These are phyloP conservation scores for Acanthamoeba sp. DNA, from an alignment of 208 protist genomes.

Conservation along the genomic window DNA sequence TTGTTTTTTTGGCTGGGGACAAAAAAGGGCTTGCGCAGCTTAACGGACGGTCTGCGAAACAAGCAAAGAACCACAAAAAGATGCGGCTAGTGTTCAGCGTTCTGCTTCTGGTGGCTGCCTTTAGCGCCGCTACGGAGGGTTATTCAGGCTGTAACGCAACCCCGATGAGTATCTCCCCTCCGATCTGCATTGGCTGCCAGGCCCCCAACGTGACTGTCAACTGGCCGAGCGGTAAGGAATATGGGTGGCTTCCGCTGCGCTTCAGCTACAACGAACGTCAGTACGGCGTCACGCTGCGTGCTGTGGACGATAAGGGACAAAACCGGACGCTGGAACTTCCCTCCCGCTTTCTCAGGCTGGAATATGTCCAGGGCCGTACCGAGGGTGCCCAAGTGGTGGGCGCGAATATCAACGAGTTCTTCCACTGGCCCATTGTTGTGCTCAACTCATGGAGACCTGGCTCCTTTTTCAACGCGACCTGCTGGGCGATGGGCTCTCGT, in stretches of 20 bases:
- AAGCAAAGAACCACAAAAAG: too few relatives aligned
- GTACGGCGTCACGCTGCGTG: neutral
- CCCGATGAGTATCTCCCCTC: too few relatives aligned
- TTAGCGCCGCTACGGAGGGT: too few relatives aligned
- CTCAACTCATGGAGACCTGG: neutral
- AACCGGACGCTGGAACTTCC: neutral
- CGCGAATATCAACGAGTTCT: neutral
- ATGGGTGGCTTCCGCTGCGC: neutral
- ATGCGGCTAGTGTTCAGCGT: too few relatives aligned
- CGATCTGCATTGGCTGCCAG: neutral
- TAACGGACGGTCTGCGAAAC: too few relatives aligned
- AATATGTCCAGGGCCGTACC: neutral
- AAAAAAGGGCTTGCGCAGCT: too few relatives aligned
- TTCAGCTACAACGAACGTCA: slow-evolving; percentile 6
- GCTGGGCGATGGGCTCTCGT: neutral
- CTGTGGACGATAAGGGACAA: neutral
- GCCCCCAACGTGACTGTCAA: neutral
- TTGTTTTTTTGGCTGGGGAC: too few relatives aligned
- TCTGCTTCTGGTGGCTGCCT: too few relatives aligned
- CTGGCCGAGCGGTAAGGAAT: neutral
- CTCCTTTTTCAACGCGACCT: neutral
- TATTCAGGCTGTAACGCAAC: too few relatives aligned
- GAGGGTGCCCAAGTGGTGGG: neutral
- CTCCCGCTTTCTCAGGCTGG: neutral
- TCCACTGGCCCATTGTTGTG: neutral